Base-by-base conservation (phyloP, 805 yeast species). In the Saccharomycopsis amapae region DNA sequence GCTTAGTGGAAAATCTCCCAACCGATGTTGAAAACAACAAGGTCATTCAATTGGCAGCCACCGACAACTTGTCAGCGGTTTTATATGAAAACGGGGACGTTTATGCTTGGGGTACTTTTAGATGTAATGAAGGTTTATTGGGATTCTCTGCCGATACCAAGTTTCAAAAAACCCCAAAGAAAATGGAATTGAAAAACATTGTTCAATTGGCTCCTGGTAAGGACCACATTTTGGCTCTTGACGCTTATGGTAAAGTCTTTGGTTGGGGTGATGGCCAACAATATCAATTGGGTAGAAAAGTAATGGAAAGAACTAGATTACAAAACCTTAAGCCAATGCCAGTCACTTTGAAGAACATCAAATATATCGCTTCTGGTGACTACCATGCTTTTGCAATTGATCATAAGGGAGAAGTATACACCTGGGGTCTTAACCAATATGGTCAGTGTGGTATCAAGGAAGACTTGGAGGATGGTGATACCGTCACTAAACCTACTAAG, bases 211-310 rank as follows among this genome's bases (percentile, higher is more conserved):
- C 94, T 1, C 77, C 85, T 0, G 99, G 99, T 40, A 89, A 89
- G 61, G 97, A 93, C 61, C 98, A 93, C 60, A 62, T 93, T 31
- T 62, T 93, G 39, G 93, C 94, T 20, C 68, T 93, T 31, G 95
- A 89, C 61, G 67, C 76, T 22, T 81, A 77, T 57, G 98, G 98
- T 48, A 72, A 79, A 44, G 97, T 89, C 1, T 87, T 75, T 59
- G 89, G 97, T 0, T 93, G 98, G 98, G 99, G 99, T 55, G 85
- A 86, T 61, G 96, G 97, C 22, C 95, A 89, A 57, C 95, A 86
- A 58, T 79, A 72, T 64, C 97, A 93, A 67, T 71, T 93, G 54
- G 99, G 97, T 19, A 76, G 96, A 58, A 81, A 80, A 57, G 78
- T 89, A 20, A 59, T 80, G 64, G 97, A 78, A 65, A 85, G 85